Percentiles rank a stretch among this genome's conserved stretches.
Evolutionary conservation across 805 yeast species (phyloP).

Genomic region (Spathaspora gorwiae): DNA sequence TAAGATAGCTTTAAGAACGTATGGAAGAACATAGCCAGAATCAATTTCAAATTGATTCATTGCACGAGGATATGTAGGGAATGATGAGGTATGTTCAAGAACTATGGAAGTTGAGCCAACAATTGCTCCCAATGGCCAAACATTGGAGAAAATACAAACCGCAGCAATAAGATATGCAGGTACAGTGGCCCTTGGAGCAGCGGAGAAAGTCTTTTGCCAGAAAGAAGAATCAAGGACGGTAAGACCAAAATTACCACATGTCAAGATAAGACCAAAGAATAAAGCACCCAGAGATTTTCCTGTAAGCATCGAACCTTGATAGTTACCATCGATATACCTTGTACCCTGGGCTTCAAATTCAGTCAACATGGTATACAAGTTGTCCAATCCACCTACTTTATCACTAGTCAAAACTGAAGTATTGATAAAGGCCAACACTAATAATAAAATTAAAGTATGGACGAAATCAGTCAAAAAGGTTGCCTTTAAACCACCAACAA

Average conservation of each 20-base stretch:
- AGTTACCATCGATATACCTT: constrained; percentile 26
- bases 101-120: constrained; percentile 28
- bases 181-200: constrained; percentile 27
- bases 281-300: constrained; percentile 29
- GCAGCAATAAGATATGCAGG: constrained; percentile 35
- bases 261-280: constrained; percentile 28
- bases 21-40: constrained; percentile 25
- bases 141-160: constrained; percentile 23
- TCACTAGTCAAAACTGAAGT: constrained; percentile 21
- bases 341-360: constrained; percentile 12
- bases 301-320: constrained; percentile 28
- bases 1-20: constrained; percentile 22
- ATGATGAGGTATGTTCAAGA: constrained; percentile 17
- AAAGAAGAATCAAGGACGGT: constrained; percentile 35
- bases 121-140: constrained; percentile 31
- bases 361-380: constrained; percentile 17
- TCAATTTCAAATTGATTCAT: constrained; percentile 22
- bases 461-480: constrained; percentile 46
- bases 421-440: constrained; percentile 20
- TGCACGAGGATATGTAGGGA: constrained; percentile 28
- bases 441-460: constrained; percentile 19
- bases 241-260: constrained; percentile 31
- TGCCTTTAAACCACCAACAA: constrained; percentile 47
- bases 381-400: constrained; percentile 22
- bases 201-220: constrained; percentile 37